Evolutionary conservation across 148 eudicot species (phyloP).

Genomic region (Tetragonia tetragonoides): DNA sequence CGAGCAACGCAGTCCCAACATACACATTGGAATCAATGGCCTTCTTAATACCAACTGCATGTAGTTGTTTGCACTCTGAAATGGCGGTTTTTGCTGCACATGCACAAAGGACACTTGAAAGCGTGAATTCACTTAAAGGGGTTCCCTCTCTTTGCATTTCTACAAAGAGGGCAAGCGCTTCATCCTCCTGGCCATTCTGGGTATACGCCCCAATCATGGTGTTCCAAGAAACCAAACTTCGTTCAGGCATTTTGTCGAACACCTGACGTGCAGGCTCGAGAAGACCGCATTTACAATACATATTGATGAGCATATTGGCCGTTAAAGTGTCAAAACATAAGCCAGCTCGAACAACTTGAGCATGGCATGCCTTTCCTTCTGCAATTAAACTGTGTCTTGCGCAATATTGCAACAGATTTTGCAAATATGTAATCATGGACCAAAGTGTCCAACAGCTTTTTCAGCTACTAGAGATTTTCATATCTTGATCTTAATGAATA

Average conservation of each 20-base stretch:
- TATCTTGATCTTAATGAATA: background rate
- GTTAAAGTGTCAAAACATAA: slow-evolving; percentile 40
- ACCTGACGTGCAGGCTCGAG: slow-evolving; percentile 43
- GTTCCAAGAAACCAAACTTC: slow-evolving; percentile 72
- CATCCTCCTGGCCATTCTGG: slow-evolving; percentile 40
- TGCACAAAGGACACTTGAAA: slow-evolving; percentile 77
- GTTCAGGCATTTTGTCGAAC: slow-evolving; percentile 66
- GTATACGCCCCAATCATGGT: slow-evolving; percentile 70
- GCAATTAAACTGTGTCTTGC: slow-evolving; percentile 39
- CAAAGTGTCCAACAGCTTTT: background rate
- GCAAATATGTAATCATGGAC: slow-evolving; percentile 31
- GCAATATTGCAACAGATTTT: slow-evolving; percentile 50
- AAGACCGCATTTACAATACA: slow-evolving; percentile 66
- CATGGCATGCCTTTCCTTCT: slow-evolving; percentile 66
- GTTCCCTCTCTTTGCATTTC: slow-evolving; percentile 55
- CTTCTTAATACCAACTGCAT: slow-evolving; percentile 57
- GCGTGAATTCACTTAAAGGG: slow-evolving; percentile 54
- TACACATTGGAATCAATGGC: slow-evolving; percentile 48
- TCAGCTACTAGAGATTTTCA: background rate
- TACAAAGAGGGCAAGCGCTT: slow-evolving; percentile 51
- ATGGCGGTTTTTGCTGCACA: slow-evolving; percentile 65
- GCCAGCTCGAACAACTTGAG: slow-evolving; percentile 43
- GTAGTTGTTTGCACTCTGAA: slow-evolving; percentile 70
- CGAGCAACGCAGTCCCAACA: slow-evolving; percentile 84
- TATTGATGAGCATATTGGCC: slow-evolving; percentile 61